These are phyloP conservation scores for Darksidea phi DNA, from an alignment of 495 filamentous ascomycete genomes.

Conservation along the genomic window DNA sequence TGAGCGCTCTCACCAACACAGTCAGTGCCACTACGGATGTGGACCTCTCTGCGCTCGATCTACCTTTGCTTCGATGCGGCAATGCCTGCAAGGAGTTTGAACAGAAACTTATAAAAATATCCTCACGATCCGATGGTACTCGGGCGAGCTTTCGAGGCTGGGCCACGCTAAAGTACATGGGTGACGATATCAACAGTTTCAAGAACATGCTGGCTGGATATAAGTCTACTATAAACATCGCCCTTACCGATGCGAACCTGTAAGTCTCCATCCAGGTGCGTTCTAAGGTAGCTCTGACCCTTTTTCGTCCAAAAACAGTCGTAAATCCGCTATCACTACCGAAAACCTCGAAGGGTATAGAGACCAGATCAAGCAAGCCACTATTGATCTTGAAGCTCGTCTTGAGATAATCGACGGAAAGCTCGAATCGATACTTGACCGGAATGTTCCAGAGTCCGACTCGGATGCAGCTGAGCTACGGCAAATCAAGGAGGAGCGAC, in stretches of 20 bases:
- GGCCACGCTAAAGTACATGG: slow-evolving; percentile 16
- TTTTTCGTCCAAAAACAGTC: slow-evolving; percentile 6
- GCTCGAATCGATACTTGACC: slow-evolving; percentile 3
- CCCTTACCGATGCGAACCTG: slow-evolving; percentile 9
- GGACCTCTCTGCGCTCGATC: slow-evolving; percentile 6
- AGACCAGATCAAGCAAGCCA: slow-evolving; percentile 6
- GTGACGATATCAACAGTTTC: slow-evolving; percentile 11
- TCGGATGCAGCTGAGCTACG: slow-evolving; percentile 1
- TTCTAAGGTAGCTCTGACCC: no score
- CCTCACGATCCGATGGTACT: slow-evolving; percentile 4
- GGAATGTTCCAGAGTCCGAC: not conserved
- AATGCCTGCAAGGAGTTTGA: slow-evolving; percentile 15
- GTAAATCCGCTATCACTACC: slow-evolving; percentile 2
- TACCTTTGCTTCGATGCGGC: slow-evolving; percentile 13
- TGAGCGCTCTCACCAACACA: slow-evolving; percentile 3
- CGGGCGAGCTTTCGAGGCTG: slow-evolving; percentile 10
- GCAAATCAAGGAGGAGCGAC: slow-evolving; percentile 2
- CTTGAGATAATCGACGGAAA: slow-evolving; percentile 8
- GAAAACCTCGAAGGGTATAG: slow-evolving; percentile 6
- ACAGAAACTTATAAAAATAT: slow-evolving; percentile 14
- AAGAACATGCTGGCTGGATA: slow-evolving; percentile 16
- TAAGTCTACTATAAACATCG: slow-evolving; percentile 9
- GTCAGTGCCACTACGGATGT: slow-evolving; percentile 8
- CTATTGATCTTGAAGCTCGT: slow-evolving; percentile 2
- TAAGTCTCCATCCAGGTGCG: not conserved